These are phyloP conservation scores for Neopestalotiopsis clavispora DNA, from an alignment of 2,329 filamentous ascomycete genomes.

Conservation along the genomic window DNA sequence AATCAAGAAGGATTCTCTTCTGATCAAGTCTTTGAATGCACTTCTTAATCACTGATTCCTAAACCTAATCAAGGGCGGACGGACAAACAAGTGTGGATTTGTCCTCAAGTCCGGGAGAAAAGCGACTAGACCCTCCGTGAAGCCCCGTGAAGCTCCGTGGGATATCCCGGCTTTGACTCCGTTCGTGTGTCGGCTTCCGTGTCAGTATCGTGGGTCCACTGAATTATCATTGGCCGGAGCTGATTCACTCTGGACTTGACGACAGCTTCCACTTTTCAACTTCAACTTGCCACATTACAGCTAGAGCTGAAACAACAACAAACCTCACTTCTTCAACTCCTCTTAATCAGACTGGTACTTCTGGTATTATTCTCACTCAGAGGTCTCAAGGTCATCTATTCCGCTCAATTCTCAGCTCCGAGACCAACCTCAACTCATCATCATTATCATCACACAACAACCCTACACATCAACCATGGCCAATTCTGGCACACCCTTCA, in stretches of 20 bases:
- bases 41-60: background rate
- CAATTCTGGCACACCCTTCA: conserved; percentile 51
- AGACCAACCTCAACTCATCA: background rate
- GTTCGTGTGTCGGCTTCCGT: background rate
- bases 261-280: background rate
- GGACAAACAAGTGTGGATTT: background rate
- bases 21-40: background rate
- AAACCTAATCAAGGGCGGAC: background rate
- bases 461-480: background rate
- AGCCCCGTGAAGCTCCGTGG: background rate
- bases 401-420: too few species aligned
- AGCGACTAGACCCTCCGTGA: background rate
- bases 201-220: background rate
- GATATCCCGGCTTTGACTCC: background rate
- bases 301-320: background rate
- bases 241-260: background rate
- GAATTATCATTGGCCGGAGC: background rate
- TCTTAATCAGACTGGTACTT: background rate
- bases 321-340: background rate
- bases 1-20: background rate
- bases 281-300: background rate
- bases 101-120: background rate
- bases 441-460: background rate
- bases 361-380: background rate
- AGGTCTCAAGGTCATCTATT: background rate